Percentiles rank a stretch among this genome's conserved stretches.
These are phyloP conservation scores for Coemansia sp. DNA, from an alignment of 192 early-diverging fungal genomes.

Conservation along the genomic window DNA sequence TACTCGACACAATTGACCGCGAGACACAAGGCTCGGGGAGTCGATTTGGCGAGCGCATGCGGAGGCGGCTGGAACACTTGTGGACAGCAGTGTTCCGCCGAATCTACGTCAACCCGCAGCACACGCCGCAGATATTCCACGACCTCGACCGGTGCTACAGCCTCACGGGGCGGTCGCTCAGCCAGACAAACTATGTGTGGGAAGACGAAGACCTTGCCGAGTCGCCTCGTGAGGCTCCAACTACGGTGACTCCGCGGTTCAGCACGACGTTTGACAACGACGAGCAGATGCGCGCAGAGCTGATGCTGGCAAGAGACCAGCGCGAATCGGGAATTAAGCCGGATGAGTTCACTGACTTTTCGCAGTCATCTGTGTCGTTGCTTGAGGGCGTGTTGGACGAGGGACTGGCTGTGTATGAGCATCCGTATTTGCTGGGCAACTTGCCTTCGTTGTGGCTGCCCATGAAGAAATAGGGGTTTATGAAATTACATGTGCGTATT, in stretches of 20 bases:
- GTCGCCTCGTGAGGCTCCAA: not conserved
- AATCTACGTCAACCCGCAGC: constrained; percentile 51
- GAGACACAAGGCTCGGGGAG: constrained; percentile 21
- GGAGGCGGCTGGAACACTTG: not conserved
- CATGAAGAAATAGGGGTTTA: constrained; percentile 19
- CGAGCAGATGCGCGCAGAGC: constrained; percentile 32
- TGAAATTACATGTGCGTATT: not conserved
- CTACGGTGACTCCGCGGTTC: constrained; percentile 25
- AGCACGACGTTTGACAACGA: constrained; percentile 37
- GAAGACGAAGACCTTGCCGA: not conserved
- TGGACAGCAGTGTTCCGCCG: constrained; percentile 31
- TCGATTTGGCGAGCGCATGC: constrained; percentile 10
- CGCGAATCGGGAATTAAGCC: constrained; percentile 64
- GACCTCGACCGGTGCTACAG: constrained; percentile 46
- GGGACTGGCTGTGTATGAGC: constrained; percentile 64
- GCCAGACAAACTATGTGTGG: constrained; percentile 10
- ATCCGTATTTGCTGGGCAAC: constrained; percentile 65
- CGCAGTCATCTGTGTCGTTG: constrained; percentile 70
- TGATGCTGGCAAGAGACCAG: constrained; percentile 57
- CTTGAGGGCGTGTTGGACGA: constrained; percentile 70
- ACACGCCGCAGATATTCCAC: constrained; percentile 22
- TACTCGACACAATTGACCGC: constrained; percentile 24
- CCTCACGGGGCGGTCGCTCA: constrained; percentile 13
- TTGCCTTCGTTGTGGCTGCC: constrained; percentile 76
- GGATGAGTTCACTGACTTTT: constrained; percentile 69